Percentiles rank a stretch among this genome's conserved stretches.
phyloP scores from a whole-genome alignment of 495 filamentous ascomycete species.

The Penicillium cinerascens region DNA sequence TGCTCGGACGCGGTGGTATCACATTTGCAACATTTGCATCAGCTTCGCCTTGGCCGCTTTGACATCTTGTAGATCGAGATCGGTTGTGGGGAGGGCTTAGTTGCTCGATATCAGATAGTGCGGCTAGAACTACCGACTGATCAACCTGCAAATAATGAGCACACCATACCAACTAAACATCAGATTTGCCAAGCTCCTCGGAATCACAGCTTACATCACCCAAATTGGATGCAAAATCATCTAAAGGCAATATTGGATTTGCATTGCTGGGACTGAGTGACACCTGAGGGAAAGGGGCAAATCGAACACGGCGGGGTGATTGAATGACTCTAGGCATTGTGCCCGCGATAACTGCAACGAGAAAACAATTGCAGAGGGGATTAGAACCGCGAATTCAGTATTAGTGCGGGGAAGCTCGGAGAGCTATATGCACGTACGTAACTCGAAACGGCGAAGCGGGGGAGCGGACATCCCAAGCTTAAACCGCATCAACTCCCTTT shows the following conservation, averaged over 20 bases:
- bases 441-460: not conserved
- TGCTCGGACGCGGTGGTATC: slow-evolving; percentile 5
- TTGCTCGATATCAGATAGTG: not conserved
- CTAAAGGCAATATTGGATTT: not conserved
- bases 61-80: not conserved
- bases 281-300: not conserved
- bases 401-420: not conserved
- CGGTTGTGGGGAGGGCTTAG: not conserved
- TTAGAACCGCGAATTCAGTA: not conserved
- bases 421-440: not conserved
- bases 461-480: not conserved
- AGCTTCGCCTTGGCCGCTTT: too few species aligned
- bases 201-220: not conserved
- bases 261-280: not conserved
- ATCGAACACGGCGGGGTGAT: not conserved
- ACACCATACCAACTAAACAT: not conserved
- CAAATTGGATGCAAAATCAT: not conserved
- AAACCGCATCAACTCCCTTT: not conserved
- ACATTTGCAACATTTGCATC: not conserved
- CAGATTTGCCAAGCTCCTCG: not conserved
- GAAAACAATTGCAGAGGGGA: not conserved
- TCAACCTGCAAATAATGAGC: not conserved
- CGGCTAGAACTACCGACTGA: not conserved
- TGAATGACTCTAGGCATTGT: not conserved
- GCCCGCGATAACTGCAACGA: not conserved